Percentiles rank a stretch among this genome's conserved stretches.
phyloP scores from a whole-genome alignment of 2,329 filamentous ascomycete genomes.

The Achaetomium macrosporum region DNA sequence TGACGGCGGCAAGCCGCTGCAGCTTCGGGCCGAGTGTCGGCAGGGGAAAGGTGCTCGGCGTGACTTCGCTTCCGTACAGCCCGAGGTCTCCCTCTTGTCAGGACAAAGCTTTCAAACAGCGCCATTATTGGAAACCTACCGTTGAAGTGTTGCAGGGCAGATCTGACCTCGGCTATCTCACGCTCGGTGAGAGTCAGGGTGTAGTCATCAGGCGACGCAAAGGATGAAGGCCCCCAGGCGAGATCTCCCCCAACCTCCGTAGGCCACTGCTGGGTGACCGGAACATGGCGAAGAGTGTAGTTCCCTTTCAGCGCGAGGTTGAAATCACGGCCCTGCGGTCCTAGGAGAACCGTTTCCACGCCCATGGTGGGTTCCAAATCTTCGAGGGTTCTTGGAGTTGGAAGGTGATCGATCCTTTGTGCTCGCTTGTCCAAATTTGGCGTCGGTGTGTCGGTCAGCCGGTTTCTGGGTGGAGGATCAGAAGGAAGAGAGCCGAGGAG shows the following conservation, averaged over 20 bases:
- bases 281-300: neutral
- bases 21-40: slow-evolving; percentile 51
- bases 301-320: slow-evolving; percentile 12
- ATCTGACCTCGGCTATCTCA: slow-evolving; percentile 28
- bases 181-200: slow-evolving; percentile 22
- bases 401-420: too few species aligned
- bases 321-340: slow-evolving; percentile 3
- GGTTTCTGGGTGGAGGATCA: too few species aligned
- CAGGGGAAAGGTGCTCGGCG: slow-evolving; percentile 52
- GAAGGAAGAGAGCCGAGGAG: too few species aligned
- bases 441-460: too few species aligned
- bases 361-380: slow-evolving; percentile 13
- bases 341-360: slow-evolving; percentile 14
- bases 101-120: neutral
- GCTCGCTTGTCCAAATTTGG: too few species aligned
- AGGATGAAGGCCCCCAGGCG: slow-evolving; percentile 14
- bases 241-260: slow-evolving; percentile 16
- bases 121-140: slow-evolving; percentile 16
- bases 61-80: slow-evolving; percentile 20
- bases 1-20: slow-evolving; percentile 43
- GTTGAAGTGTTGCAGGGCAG: slow-evolving; percentile 28
- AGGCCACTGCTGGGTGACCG: slow-evolving; percentile 17
- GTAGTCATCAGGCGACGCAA: slow-evolving; percentile 23
- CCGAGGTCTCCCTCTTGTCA: slow-evolving; percentile 11
- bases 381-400: too few species aligned